phyloP scores from a whole-genome alignment of 106 monocot species.

The Dioscorea zingiberensis region DNA sequence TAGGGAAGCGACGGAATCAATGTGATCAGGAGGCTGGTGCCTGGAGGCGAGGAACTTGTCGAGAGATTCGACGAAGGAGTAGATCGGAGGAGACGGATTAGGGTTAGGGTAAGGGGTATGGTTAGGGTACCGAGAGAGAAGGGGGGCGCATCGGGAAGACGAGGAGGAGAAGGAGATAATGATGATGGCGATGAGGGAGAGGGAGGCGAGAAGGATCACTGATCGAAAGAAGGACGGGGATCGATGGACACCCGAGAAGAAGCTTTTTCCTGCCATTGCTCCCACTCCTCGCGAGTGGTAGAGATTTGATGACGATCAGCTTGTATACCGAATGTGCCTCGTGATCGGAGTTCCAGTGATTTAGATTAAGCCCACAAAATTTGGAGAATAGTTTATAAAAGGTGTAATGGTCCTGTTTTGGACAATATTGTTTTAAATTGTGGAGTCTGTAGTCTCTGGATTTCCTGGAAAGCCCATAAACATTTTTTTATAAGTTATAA shows the following conservation, averaged over 20 bases:
- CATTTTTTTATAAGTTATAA: too few relatives aligned
- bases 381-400: too few relatives aligned
- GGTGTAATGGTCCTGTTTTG: too few relatives aligned
- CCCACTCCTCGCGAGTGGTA: too few relatives aligned
- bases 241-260: background rate
- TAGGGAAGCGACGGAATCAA: background rate
- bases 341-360: too few relatives aligned
- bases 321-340: too few relatives aligned
- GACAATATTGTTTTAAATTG: too few relatives aligned
- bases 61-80: slow-evolving; percentile 72
- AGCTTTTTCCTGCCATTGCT: slow-evolving; percentile 41
- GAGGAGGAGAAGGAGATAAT: slow-evolving; percentile 21
- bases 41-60: slow-evolving; percentile 58
- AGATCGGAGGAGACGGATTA: slow-evolving; percentile 23
- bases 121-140: slow-evolving; percentile 1
- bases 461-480: too few relatives aligned
- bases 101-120: background rate
- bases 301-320: too few relatives aligned
- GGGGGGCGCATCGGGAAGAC: slow-evolving; percentile 10
- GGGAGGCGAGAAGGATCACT: slow-evolving; percentile 3
- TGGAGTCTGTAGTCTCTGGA: too few relatives aligned
- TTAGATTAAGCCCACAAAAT: too few relatives aligned
- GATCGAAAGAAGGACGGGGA: slow-evolving; percentile 8
- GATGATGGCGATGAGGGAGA: slow-evolving; percentile 18
- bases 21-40: background rate